phyloP scores from a whole-genome alignment of 2,329 filamentous ascomycete species.

The Macrophomina tecta region DNA sequence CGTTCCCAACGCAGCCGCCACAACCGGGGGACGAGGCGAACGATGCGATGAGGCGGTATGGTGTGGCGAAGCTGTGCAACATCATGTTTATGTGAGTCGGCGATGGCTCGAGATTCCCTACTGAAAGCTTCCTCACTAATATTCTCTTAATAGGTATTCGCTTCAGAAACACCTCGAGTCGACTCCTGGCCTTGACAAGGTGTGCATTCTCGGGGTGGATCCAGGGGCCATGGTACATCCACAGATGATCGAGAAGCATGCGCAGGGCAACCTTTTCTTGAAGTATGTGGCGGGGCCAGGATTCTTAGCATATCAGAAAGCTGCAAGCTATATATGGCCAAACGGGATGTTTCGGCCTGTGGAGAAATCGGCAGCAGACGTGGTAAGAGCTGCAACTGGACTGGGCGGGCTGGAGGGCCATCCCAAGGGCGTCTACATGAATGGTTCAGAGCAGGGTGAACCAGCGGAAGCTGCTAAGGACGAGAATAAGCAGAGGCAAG shows the following conservation, averaged over 20 bases:
- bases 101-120: neutral
- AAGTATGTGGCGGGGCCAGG: neutral
- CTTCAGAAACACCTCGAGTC: constrained; percentile 3
- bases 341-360: constrained; percentile 5
- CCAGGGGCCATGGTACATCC: constrained; percentile 13
- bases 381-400: constrained; percentile 4
- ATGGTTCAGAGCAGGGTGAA: neutral
- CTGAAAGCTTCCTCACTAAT: neutral
- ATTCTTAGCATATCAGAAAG: neutral
- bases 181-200: neutral
- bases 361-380: constrained; percentile 16
- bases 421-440: constrained; percentile 15
- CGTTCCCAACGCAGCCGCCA: neutral
- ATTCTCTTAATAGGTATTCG: neutral
- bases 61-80: constrained; percentile 8
- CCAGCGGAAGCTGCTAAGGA: neutral
- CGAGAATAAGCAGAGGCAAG: constrained; percentile 1
- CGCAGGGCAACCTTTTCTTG: neutral
- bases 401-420: neutral
- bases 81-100: constrained; percentile 23
- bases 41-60: constrained; percentile 18
- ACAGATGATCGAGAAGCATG: neutral
- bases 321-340: neutral
- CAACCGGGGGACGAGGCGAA: neutral
- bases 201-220: constrained; percentile 1